phyloP scores from a whole-genome alignment of 176 grass and related monocot species.

The Oryza meridionalis region DNA sequence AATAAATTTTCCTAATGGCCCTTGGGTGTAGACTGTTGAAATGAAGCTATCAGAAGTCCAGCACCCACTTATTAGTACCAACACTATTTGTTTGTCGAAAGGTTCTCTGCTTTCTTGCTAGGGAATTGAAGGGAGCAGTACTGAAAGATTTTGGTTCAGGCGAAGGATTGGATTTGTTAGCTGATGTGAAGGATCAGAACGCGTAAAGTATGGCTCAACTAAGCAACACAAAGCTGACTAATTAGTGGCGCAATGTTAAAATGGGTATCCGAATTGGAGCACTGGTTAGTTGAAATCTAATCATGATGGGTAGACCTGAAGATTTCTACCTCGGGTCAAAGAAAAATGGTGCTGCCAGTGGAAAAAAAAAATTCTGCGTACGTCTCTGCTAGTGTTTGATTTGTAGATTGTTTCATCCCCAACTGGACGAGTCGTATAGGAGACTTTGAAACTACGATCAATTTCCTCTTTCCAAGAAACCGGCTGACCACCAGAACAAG shows the following conservation, averaged over 20 bases:
- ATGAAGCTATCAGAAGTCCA: conserved; percentile 36
- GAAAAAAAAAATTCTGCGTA: not conserved
- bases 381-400: not conserved
- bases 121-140: not conserved
- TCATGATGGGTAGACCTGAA: conserved; percentile 5
- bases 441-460: not conserved
- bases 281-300: not conserved
- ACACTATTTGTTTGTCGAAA: not conserved
- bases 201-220: not conserved
- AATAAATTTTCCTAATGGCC: not conserved
- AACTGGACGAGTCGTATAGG: not conserved
- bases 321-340: not conserved
- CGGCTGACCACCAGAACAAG: not conserved
- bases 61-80: not conserved
- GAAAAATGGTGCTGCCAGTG: not conserved
- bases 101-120: not conserved
- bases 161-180: conserved; percentile 2
- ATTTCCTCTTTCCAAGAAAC: not conserved
- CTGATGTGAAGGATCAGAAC: not conserved
- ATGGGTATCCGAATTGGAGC: not conserved
- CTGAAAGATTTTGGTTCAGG: not conserved
- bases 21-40: not conserved
- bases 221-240: not conserved
- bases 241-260: not conserved
- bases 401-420: not conserved